phyloP scores from a whole-genome alignment of 164 flowering plant genomes.

The Macadamia tetraphylla region DNA sequence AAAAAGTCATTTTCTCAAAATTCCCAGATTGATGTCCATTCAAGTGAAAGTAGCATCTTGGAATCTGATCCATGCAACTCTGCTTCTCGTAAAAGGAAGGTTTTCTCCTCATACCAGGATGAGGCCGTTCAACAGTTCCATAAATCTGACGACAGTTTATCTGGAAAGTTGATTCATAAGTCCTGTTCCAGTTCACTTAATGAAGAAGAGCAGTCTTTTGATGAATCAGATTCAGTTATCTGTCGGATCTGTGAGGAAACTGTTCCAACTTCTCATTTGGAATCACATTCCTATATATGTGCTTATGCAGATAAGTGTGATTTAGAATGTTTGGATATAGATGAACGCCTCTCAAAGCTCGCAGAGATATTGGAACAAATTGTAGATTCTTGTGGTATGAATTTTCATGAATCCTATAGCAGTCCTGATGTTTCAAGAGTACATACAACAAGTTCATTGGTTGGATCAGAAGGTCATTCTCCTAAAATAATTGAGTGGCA shows the following conservation, averaged over 20 bases:
- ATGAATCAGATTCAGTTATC: conserved; percentile 46
- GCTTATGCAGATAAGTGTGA: conserved; percentile 80
- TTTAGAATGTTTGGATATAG: conserved; percentile 35
- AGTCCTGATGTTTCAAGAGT: conserved; percentile 41
- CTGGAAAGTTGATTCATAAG: conserved; percentile 18
- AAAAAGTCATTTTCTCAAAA: conserved; percentile 11
- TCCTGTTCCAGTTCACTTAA: conserved; percentile 20
- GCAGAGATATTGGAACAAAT: conserved; percentile 63
- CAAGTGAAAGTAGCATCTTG: conserved; percentile 11
- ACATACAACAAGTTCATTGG: conserved; percentile 22
- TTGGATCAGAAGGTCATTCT: conserved; percentile 40
- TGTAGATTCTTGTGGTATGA: conserved; percentile 38
- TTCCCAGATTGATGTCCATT: conserved; percentile 10
- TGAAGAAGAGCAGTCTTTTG: conserved; percentile 26
- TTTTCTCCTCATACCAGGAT: conserved; percentile 8
- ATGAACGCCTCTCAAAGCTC: conserved; percentile 54
- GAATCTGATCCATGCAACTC: conserved; percentile 11
- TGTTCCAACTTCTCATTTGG: conserved; percentile 58
- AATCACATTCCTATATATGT: conserved; percentile 72
- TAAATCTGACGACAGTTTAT: conserved; percentile 20
- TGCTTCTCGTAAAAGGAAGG: conserved; percentile 2
- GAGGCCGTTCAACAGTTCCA: conserved; percentile 17
- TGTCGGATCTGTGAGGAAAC: conserved; percentile 78
- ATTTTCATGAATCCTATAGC: conserved; percentile 26
- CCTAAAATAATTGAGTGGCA: conserved; percentile 64